Conservation (phyloP, 371 early-diverging fungal species). For the Mucor lusitanicus region DNA sequence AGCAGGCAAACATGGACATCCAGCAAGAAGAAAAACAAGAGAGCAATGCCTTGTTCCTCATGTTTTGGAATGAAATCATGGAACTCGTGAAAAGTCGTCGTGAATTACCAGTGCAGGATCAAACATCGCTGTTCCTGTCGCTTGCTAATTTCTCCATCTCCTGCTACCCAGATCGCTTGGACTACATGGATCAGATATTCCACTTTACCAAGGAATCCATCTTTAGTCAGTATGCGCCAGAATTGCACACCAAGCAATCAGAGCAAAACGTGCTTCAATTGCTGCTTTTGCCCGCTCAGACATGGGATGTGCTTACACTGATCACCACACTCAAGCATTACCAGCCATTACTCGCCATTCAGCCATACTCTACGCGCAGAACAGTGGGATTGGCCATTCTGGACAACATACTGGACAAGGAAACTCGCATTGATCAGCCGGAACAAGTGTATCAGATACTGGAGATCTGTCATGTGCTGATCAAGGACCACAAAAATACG, state of each 20-base stretch:
- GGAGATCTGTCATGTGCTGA: slow-evolving; percentile 79
- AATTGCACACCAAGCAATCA: slow-evolving; percentile 61
- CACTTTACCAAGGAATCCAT: slow-evolving; percentile 77
- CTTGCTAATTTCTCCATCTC: slow-evolving; percentile 87
- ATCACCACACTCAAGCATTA: slow-evolving; percentile 62
- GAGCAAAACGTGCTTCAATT: slow-evolving; percentile 65
- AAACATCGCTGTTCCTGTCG: slow-evolving; percentile 84
- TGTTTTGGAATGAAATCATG: slow-evolving; percentile 94
- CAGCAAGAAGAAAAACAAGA: slow-evolving; percentile 1
- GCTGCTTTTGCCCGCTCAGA: slow-evolving; percentile 68
- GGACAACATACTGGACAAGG: slow-evolving; percentile 63
- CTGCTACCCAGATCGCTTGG: slow-evolving; percentile 87
- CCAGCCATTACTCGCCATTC: slow-evolving; percentile 75
- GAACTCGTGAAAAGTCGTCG: slow-evolving; percentile 85
- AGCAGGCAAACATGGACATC: slow-evolving; percentile 13
- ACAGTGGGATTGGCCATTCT: slow-evolving; percentile 81
- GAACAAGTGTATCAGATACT: slow-evolving; percentile 83
- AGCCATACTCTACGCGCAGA: slow-evolving; percentile 79
- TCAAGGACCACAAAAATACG: slow-evolving; percentile 73
- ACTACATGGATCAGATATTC: slow-evolving; percentile 87
- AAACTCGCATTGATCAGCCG: slow-evolving; percentile 67
- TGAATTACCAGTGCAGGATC: slow-evolving; percentile 89
- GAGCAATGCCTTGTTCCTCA: slow-evolving; percentile 69
- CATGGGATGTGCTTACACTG: slow-evolving; percentile 9
- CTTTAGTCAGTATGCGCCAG: slow-evolving; percentile 55